These are phyloP conservation scores for Fusarium lyarnte DNA, from an alignment of 2,329 filamentous ascomycete species.

Conservation along the genomic window DNA sequence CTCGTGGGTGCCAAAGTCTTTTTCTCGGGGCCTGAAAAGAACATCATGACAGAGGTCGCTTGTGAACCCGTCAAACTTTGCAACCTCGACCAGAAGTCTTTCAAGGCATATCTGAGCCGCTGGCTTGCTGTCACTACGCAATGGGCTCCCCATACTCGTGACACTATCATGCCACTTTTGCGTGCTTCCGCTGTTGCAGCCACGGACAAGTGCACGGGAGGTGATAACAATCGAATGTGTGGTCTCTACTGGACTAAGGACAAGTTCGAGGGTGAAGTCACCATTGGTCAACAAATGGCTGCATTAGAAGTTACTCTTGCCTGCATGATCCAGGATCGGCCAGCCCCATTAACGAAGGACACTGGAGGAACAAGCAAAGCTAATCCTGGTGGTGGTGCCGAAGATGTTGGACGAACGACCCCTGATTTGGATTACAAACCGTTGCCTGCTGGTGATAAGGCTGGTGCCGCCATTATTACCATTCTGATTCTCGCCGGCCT, in stretches of 20 bases:
- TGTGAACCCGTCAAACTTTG: slow-evolving; percentile 71
- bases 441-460: slow-evolving; percentile 68
- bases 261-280: slow-evolving; percentile 66
- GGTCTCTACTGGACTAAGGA: slow-evolving; percentile 68
- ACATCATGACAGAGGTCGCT: slow-evolving; percentile 72
- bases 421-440: slow-evolving; percentile 40
- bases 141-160: slow-evolving; percentile 68
- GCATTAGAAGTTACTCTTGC: slow-evolving; percentile 72
- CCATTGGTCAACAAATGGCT: slow-evolving; percentile 77
- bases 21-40: slow-evolving; percentile 60
- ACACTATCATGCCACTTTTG: slow-evolving; percentile 63
- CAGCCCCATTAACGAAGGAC: slow-evolving; percentile 56
- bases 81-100: slow-evolving; percentile 69
- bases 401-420: slow-evolving; percentile 54
- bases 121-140: slow-evolving; percentile 71
- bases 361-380: slow-evolving; percentile 68
- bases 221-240: slow-evolving; percentile 66
- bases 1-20: slow-evolving; percentile 64
- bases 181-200: slow-evolving; percentile 66
- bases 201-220: slow-evolving; percentile 66
- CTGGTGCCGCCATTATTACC: slow-evolving; percentile 74
- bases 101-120: slow-evolving; percentile 70
- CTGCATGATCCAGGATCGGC: slow-evolving; percentile 62
- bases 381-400: slow-evolving; percentile 57
- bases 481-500: slow-evolving; percentile 64